A percentile compares a stretch with the other conserved stretches of the same genome.
Evolutionary conservation across 768 basidiomycete species (phyloP).

Genomic region (Termitomyces titanicus): DNA sequence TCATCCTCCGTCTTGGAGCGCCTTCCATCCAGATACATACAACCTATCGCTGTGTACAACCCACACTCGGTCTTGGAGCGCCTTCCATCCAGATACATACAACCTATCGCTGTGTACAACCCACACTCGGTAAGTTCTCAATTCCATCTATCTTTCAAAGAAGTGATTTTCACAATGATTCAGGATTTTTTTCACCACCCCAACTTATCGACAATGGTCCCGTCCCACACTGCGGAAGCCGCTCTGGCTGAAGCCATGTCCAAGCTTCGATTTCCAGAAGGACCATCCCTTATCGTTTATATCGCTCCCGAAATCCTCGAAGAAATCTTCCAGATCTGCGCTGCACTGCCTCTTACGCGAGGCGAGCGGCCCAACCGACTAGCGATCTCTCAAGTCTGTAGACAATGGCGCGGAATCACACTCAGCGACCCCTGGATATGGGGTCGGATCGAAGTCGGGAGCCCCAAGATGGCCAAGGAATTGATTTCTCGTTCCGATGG

Average conservation of each 20-base stretch:
- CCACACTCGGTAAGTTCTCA: background rate
- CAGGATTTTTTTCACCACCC: background rate
- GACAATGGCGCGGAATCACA: conserved; percentile 6
- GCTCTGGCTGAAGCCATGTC: conserved; percentile 1
- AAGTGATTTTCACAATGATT: too few relatives aligned
- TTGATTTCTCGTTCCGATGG: conserved; percentile 3
- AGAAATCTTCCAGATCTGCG: conserved; percentile 8
- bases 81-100: too few relatives aligned
- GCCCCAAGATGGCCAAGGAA: conserved; percentile 8
- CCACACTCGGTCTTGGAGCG: background rate
- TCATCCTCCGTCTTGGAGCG: background rate
- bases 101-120: too few relatives aligned
- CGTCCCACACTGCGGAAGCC: background rate
- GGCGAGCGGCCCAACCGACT: conserved; percentile 6
- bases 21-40: too few relatives aligned
- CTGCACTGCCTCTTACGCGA: background rate
- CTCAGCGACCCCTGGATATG: conserved; percentile 9
- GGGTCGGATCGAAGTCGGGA: conserved; percentile 4
- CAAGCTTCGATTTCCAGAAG: conserved; percentile 1
- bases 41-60: too few relatives aligned
- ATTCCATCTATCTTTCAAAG: background rate
- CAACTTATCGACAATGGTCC: background rate
- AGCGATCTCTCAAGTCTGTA: conserved; percentile 10
- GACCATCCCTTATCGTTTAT: conserved; percentile 1
- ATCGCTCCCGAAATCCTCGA: conserved; percentile 9